phyloP scores from a whole-genome alignment of 306 rosid species.

The Acacia crassicarpa region DNA sequence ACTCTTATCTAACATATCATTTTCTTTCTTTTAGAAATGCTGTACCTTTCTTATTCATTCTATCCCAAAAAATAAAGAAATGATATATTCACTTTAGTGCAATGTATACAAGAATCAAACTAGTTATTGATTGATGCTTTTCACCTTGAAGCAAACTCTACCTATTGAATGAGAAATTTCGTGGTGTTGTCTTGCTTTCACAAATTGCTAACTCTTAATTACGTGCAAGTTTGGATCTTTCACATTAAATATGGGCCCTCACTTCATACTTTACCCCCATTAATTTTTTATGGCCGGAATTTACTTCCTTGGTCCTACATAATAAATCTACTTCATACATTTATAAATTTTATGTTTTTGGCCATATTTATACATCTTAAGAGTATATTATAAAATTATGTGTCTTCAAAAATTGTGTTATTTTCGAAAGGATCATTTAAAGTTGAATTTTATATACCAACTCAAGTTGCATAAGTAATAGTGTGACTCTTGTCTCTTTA shows the following conservation, averaged over 20 bases:
- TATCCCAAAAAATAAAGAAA: background rate
- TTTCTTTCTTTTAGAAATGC: background rate
- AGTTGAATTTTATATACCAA: background rate
- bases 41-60: background rate
- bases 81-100: background rate
- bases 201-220: constrained; percentile 7
- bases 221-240: constrained; percentile 1
- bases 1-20: background rate
- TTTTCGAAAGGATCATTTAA: background rate
- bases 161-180: background rate
- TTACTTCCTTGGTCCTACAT: background rate
- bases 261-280: background rate
- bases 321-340: background rate
- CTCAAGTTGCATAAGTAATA: too few species aligned
- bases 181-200: background rate
- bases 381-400: background rate
- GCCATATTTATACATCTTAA: background rate
- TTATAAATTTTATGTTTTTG: too few species aligned
- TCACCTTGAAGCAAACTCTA: background rate
- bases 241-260: background rate
- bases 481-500: too few species aligned
- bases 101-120: background rate
- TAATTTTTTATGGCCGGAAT: background rate
- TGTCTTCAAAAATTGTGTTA: background rate
- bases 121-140: background rate